Base-by-base conservation (phyloP, 805 yeast genomes). In the Candida dajiaensis region DNA sequence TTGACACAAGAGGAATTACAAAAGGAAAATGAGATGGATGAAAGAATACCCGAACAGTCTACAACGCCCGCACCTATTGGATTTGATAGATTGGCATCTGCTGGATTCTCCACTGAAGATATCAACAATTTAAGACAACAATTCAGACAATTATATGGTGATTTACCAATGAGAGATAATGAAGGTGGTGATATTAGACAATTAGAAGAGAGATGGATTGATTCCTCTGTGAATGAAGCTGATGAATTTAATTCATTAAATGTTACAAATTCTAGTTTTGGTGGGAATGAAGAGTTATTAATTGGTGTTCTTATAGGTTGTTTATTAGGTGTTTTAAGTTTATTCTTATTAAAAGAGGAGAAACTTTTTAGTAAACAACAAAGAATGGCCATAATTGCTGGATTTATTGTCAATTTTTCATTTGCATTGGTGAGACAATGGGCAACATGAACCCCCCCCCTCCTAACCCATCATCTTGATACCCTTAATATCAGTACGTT, bases 191-290 rank as follows among this genome's bases (percentile, higher is more conserved):
- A 75, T 47, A 64, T 82, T 2, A 62, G 88, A 43, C 83, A 82
- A 52, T 63, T 88, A 48, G 96, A 89, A 60, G 96, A 89, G 54
- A 72, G 87, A 47, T 89, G 96, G 96, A 85, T 89, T 50, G 94
- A 89, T 53, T 80, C 83, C 41, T 84, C 89, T 1, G 85, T 78
- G 5, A 74, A 74, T 46, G 77, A 64, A 16, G 54, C 58, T 49
- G 74, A 74, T 44, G 75, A 71, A 45, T 73, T 72, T 44, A 76
- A 71, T 42, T 75, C 69, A 42, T 70, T 72, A 31, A 68, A 76
- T 15, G 66, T 64, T 16, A 66, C 71, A 20, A 61, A 64, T 38
- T 61, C 67, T 2, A 55, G 68, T 26, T 63, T 69, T 48, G 71
- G 74, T 38, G 75, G 76, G 39, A 85, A 85, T 54, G 80, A 76